Evolutionary conservation across 75 land plant genomes (phyloP), one percentile per base, ranked within the genome.

Genomic region (Azolla pinnata): DNA sequence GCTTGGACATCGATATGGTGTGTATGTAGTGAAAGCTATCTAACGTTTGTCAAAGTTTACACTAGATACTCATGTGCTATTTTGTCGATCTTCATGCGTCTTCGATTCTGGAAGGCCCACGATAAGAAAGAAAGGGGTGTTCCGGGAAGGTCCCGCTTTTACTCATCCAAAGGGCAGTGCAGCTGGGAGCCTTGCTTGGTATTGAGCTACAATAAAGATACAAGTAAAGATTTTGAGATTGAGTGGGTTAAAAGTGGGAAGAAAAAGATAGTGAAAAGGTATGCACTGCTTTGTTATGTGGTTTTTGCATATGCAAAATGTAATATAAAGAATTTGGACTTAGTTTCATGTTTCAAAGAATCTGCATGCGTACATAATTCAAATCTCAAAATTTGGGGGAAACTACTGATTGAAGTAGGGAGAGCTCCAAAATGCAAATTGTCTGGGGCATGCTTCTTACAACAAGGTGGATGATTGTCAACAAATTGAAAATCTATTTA

Each of bases 101-200:
- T 31, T 57, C 18, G 21, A 5, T 29, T 63, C 56, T 53, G 35
- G 34, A 57, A 73, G 75, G 75, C 75, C 33, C 60, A 24, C 42
- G 45, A 54, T 67, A 59, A 54, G 33, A 56, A 63, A 29, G 64
- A 72, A 54, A 45, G 44, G 47, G 71, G 75, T 24, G 32, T 60
- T 2, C 35, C 19, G 20, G 75, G 59, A 54, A 61, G 75, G 26
- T 65, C 75, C 28, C 61, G 70, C 38, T 73, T 54, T 51, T 73
- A 60, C 30, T 23, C 62, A 16, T 59, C 59, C 5, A 54, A 56
- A 1, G 28, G 45, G 1, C 23, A 65, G 17, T 58, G 53, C 40
- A n/a, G 44, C 17, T 73, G 75, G 75, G 63, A 55, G 26, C 70
- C 75, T 3, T 73, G 75, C 45, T 21, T 33, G 1, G 47, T 73